phyloP scores from a whole-genome alignment of 108 stramenopile genomes.

The Discostella pseudostelligera region DNA sequence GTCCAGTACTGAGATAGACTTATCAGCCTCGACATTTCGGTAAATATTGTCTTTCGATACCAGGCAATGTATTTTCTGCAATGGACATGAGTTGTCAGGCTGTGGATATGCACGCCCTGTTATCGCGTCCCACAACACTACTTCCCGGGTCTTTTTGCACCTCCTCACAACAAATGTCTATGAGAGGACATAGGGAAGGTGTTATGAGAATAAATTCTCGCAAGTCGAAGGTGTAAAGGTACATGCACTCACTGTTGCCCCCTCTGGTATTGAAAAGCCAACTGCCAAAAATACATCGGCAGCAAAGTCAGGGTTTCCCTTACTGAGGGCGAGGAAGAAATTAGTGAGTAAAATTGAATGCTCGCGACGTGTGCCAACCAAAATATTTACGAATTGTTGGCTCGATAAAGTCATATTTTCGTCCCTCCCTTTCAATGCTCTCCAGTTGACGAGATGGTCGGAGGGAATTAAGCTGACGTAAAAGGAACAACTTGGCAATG shows the following conservation, averaged over 20 bases:
- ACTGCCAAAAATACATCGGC: slow-evolving; percentile 55
- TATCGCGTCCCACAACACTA: slow-evolving; percentile 61
- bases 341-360: slow-evolving; percentile 73
- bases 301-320: slow-evolving; percentile 22
- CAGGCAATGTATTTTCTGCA: slow-evolving; percentile 57
- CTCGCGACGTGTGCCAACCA: slow-evolving; percentile 75
- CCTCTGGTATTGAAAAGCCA: slow-evolving; percentile 65
- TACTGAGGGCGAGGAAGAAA: slow-evolving; percentile 56
- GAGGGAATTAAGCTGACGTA: slow-evolving; percentile 75
- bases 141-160: slow-evolving; percentile 19
- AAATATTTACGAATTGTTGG: slow-evolving; percentile 68
- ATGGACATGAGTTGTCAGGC: slow-evolving; percentile 52
- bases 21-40: slow-evolving; percentile 27
- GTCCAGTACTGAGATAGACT: slow-evolving; percentile 18
- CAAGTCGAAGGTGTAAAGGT: background rate
- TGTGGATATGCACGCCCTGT: slow-evolving; percentile 55
- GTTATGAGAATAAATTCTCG: background rate
- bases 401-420: slow-evolving; percentile 63
- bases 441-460: slow-evolving; percentile 49
- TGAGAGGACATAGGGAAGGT: slow-evolving; percentile 23
- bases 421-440: slow-evolving; percentile 52
- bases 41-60: slow-evolving; percentile 46
- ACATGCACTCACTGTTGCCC: slow-evolving; percentile 41
- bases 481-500: slow-evolving; percentile 46
- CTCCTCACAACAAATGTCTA: slow-evolving; percentile 30